phyloP scores from a whole-genome alignment of 768 basidiomycete genomes.

The Lactarius vividus region DNA sequence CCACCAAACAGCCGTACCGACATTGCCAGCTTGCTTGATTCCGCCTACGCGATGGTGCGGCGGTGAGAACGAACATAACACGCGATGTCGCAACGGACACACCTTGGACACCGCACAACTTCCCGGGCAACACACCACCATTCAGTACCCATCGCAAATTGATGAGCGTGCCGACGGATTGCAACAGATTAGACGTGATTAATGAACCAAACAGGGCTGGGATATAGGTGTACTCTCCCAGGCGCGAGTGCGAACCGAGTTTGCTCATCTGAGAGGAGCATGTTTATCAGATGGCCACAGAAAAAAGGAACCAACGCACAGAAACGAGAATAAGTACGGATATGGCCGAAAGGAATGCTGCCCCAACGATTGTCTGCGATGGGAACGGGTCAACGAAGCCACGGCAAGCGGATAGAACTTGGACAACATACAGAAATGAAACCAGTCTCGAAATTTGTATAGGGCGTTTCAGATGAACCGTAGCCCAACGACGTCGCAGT shows the following conservation, averaged over 20 bases:
- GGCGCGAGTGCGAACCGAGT: slow-evolving; percentile 23
- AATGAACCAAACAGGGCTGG: slow-evolving; percentile 35
- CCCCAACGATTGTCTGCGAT: slow-evolving; percentile 31
- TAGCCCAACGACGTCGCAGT: neutral
- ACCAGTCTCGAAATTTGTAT: slow-evolving; percentile 1
- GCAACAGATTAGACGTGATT: slow-evolving; percentile 35
- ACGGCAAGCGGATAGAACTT: neutral
- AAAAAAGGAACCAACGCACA: slow-evolving; percentile 20
- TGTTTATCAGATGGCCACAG: neutral
- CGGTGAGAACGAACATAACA: neutral
- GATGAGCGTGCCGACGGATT: slow-evolving; percentile 36
- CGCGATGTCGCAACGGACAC: neutral
- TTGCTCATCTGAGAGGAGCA: slow-evolving; percentile 24
- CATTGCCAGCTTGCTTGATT: slow-evolving; percentile 43
- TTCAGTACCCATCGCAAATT: slow-evolving; percentile 34
- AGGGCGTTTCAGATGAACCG: neutral
- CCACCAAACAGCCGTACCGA: slow-evolving; percentile 44
- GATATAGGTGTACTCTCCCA: slow-evolving; percentile 31
- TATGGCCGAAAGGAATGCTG: slow-evolving; percentile 32
- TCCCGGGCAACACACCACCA: slow-evolving; percentile 30
- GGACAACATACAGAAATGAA: slow-evolving; percentile 20
- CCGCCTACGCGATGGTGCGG: slow-evolving; percentile 30
- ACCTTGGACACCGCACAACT: slow-evolving; percentile 34
- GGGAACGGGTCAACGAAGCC: neutral
- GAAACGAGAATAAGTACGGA: slow-evolving; percentile 30